Percentiles rank a stretch among this genome's conserved stretches.
These are phyloP conservation scores for Paracamarosporium sp. DNA, from an alignment of 2,329 filamentous ascomycete genomes.

Conservation along the genomic window DNA sequence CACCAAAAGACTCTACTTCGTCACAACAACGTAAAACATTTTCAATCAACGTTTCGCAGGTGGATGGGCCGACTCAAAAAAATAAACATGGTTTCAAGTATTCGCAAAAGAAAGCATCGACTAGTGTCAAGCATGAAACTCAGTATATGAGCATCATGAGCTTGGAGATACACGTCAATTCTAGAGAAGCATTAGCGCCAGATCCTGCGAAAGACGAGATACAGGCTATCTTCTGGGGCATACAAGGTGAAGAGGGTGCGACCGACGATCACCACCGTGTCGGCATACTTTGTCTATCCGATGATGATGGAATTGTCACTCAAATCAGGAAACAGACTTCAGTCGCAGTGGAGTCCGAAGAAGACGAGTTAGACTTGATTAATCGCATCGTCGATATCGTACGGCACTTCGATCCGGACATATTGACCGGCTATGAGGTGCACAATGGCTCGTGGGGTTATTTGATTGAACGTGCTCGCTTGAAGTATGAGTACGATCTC, in stretches of 20 bases:
- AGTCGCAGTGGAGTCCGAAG: slow-evolving; percentile 74
- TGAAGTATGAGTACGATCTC: slow-evolving; percentile 88
- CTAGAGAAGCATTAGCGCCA: slow-evolving; percentile 77
- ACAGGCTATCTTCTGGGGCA: slow-evolving; percentile 86
- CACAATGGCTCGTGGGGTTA: slow-evolving; percentile 96
- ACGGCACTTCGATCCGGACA: slow-evolving; percentile 82
- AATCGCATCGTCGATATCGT: slow-evolving; percentile 88
- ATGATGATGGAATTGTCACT: slow-evolving; percentile 63
- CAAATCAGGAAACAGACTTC: slow-evolving; percentile 68
- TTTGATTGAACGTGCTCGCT: slow-evolving; percentile 83
- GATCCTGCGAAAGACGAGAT: slow-evolving; percentile 92
- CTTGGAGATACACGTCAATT: slow-evolving; percentile 90
- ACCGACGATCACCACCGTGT: slow-evolving; percentile 63
- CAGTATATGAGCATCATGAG: slow-evolving; percentile 98
- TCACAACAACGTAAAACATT: slow-evolving; percentile 18
- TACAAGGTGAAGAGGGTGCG: slow-evolving; percentile 75
- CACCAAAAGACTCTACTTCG: slow-evolving; percentile 9
- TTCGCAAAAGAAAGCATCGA: slow-evolving; percentile 76
- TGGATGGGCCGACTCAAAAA: slow-evolving; percentile 85
- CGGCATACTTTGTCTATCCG: slow-evolving; percentile 77
- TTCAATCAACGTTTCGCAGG: slow-evolving; percentile 71
- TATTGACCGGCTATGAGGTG: slow-evolving; percentile 93
- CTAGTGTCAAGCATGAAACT: slow-evolving; percentile 80
- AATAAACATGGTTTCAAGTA: slow-evolving; percentile 86
- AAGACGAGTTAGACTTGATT: slow-evolving; percentile 83